Percentiles rank a stretch among this genome's conserved stretches.
These are phyloP conservation scores for Psilocybe cyanescens DNA, from an alignment of 768 basidiomycete species.

Conservation along the genomic window DNA sequence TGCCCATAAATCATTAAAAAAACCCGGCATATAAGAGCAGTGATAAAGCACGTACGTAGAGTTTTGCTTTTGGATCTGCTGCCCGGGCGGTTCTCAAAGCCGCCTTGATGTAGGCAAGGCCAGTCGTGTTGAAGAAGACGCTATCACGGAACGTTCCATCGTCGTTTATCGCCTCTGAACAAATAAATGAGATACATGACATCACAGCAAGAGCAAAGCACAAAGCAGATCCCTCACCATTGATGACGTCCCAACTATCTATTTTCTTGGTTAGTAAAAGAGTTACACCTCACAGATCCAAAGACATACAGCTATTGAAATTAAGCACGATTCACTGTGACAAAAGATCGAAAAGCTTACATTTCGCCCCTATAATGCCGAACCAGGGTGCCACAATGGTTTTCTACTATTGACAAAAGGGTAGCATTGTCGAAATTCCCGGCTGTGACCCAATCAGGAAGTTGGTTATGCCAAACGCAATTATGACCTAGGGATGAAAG, in stretches of 20 bases:
- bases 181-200: background rate
- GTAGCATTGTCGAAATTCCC: constrained; percentile 45
- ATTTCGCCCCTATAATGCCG: constrained; percentile 56
- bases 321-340: background rate
- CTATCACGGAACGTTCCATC: constrained; percentile 57
- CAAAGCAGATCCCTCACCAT: constrained; percentile 33
- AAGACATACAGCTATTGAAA: constrained; percentile 10
- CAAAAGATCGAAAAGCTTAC: constrained; percentile 26
- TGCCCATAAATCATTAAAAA: constrained; percentile 8
- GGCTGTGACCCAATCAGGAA: constrained; percentile 52
- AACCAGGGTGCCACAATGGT: constrained; percentile 54
- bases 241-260: constrained; percentile 59
- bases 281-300: background rate
- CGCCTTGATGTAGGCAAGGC: constrained; percentile 49
- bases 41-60: constrained; percentile 43
- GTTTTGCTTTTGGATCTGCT: constrained; percentile 58
- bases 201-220: background rate
- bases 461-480: constrained; percentile 56
- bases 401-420: constrained; percentile 47
- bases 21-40: too few relatives aligned
- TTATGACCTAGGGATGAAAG: constrained; percentile 37
- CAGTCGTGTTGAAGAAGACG: constrained; percentile 57
- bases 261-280: background rate
- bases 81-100: constrained; percentile 55
- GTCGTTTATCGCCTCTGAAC: constrained; percentile 46